Evolutionary conservation across 176 grass and related monocot species (phyloP).

Genomic region (Eleusine coracana): DNA sequence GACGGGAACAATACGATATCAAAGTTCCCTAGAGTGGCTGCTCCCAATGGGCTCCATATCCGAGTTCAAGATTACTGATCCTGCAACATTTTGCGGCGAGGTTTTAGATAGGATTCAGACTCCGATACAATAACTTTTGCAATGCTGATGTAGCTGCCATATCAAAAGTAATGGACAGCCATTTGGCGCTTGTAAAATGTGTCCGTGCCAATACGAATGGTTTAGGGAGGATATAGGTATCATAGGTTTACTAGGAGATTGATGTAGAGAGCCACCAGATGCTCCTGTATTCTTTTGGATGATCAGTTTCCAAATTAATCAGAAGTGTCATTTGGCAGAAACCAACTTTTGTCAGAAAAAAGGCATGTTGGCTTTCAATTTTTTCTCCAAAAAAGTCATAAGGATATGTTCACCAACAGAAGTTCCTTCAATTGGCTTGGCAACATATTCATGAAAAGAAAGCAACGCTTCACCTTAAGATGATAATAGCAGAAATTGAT

Average conservation of each 20-base stretch:
- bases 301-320: slow-evolving; percentile 28
- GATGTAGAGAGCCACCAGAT: slow-evolving; percentile 35
- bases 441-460: slow-evolving; percentile 25
- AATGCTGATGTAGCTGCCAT: slow-evolving; percentile 31
- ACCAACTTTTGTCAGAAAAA: neutral
- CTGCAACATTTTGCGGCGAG: slow-evolving; percentile 40
- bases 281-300: slow-evolving; percentile 46
- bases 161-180: slow-evolving; percentile 33
- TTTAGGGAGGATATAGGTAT: slow-evolving; percentile 44
- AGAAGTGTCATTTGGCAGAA: slow-evolving; percentile 18
- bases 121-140: slow-evolving; percentile 25
- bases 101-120: slow-evolving; percentile 49
- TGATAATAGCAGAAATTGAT: slow-evolving; percentile 6
- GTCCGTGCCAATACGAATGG: slow-evolving; percentile 32
- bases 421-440: slow-evolving; percentile 8
- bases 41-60: slow-evolving; percentile 88
- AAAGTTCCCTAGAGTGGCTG: slow-evolving; percentile 87
- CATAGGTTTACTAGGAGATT: slow-evolving; percentile 42
- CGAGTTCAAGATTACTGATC: slow-evolving; percentile 62
- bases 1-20: slow-evolving; percentile 71
- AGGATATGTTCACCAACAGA: slow-evolving; percentile 24
- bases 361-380: neutral
- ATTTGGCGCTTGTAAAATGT: slow-evolving; percentile 45
- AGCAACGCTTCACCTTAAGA: neutral
- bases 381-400: neutral